These are phyloP conservation scores for Pisolithus sp. DNA, from an alignment of 768 basidiomycete species.

Conservation along the genomic window DNA sequence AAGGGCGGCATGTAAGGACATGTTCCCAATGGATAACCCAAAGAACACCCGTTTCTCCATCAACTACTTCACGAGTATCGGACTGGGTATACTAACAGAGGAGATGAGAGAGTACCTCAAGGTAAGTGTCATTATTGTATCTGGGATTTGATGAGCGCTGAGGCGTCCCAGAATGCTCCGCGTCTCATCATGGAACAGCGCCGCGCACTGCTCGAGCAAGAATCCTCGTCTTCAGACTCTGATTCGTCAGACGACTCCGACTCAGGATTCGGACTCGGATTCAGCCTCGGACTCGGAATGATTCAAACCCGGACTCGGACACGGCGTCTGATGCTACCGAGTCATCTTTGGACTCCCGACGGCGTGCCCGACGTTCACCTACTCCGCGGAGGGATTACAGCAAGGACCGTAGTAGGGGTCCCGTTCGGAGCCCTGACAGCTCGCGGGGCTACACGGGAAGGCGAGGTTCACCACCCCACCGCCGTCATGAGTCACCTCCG, in stretches of 20 bases:
- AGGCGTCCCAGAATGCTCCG: slow-evolving; percentile 71
- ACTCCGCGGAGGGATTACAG: slow-evolving; percentile 28
- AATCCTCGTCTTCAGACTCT: slow-evolving; percentile 39
- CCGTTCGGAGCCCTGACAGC: slow-evolving; percentile 21
- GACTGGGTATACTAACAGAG: slow-evolving; percentile 85
- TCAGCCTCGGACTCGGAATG: slow-evolving; percentile 29
- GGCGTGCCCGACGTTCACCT: slow-evolving; percentile 23
- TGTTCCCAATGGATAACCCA: slow-evolving; percentile 96
- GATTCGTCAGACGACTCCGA: slow-evolving; percentile 29
- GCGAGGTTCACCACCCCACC: not conserved
- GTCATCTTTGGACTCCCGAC: slow-evolving; percentile 29
- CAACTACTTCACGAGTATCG: slow-evolving; percentile 97
- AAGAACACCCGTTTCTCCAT: slow-evolving; percentile 95
- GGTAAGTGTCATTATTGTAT: slow-evolving; percentile 37
- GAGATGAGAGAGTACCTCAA: slow-evolving; percentile 96
- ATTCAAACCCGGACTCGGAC: slow-evolving; percentile 31
- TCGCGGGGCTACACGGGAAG: slow-evolving; percentile 21
- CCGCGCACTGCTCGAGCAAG: slow-evolving; percentile 76
- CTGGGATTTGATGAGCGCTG: slow-evolving; percentile 3
- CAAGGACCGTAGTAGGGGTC: slow-evolving; percentile 16
- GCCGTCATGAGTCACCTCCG: slow-evolving; percentile 15
- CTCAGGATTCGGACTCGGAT: slow-evolving; percentile 33
- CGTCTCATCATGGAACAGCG: slow-evolving; percentile 91
- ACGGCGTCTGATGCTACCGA: slow-evolving; percentile 34
- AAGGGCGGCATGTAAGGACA: slow-evolving; percentile 59